Base-by-base conservation (phyloP, 2,329 filamentous ascomycete genomes). In the Fusarium sp. region DNA sequence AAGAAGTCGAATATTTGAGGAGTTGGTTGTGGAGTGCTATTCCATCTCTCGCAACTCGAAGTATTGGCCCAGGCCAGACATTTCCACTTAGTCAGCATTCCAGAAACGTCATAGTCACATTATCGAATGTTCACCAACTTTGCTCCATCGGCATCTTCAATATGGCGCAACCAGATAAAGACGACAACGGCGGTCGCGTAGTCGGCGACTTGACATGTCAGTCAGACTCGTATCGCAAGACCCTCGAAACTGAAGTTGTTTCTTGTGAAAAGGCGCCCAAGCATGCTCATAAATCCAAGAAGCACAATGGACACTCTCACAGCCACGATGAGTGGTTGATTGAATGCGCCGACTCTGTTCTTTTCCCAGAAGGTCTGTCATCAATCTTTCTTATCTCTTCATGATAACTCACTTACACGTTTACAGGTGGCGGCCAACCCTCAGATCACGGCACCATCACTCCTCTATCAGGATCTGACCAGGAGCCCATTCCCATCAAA, bases 121-220 rank as follows among this genome's bases (percentile, higher is more conserved):
- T 12, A 19, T 61, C 45, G 25, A 29, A 28, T 6, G 11, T 39
- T 12, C n/a, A 40, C 15, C 4, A 3, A 31, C 22, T 15, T 12
- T 40, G 12, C 31, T 44, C 28, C 31, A 19, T 38, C 35, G 22
- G 26, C 49, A 38, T 38, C 44, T 13, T 40, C 40, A 47, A 26
- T 13, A 65, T 65, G 62, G 35, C 58, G 11, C 15, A 48, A 36
- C 6, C 31, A 13, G 44, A 62, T 3, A 22, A 48, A 12, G 4
- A 19, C 3, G 36, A 32, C 12, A 47, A 3, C 12, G 44, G 31
- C 11, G 43, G 55, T 13, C 55, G 47, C 8, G 41, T 70, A 0
- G 72, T 75, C 5, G 73, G 73, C 2, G 72, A 70, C 1, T 45
- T 75, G 7, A 65, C 68, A 3, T 75, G 73, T 4, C 73, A 75